Conservation (phyloP, 805 yeast genomes). For the Ogataea nakhonphanomensis region DNA sequence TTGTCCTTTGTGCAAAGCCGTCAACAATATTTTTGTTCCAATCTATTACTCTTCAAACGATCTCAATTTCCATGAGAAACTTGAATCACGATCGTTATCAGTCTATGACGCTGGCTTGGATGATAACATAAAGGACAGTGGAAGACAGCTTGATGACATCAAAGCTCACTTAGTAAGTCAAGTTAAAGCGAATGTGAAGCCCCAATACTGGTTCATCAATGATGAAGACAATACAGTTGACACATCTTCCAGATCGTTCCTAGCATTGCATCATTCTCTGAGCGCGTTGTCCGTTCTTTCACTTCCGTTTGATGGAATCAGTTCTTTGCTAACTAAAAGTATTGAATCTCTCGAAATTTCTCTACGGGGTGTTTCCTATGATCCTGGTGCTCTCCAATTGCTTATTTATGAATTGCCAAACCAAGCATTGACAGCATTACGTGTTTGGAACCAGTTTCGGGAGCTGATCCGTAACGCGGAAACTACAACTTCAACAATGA, state of each 20-base stretch:
- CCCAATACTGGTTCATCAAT: conserved; percentile 29
- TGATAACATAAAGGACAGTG: conserved; percentile 5
- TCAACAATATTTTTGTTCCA: conserved; percentile 83
- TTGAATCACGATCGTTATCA: conserved; percentile 9
- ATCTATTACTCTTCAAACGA: conserved; percentile 54
- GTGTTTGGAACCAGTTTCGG: conserved; percentile 40
- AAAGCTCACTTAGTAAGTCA: conserved; percentile 20
- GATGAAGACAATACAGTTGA: conserved; percentile 18
- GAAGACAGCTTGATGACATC: conserved; percentile 13
- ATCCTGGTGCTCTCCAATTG: conserved; percentile 30
- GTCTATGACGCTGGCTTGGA: conserved; percentile 15
- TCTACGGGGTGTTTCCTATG: conserved; percentile 47
- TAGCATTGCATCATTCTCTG: conserved; percentile 26
- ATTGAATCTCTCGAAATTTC: conserved; percentile 65
- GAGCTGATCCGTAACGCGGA: conserved; percentile 30
- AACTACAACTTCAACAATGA: conserved; percentile 17
- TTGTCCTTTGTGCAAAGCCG: conserved; percentile 88
- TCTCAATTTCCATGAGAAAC: conserved; percentile 19
- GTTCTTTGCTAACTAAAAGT: conserved; percentile 44
- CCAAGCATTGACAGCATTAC: conserved; percentile 55
- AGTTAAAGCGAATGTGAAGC: conserved; percentile 22
- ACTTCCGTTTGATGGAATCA: conserved; percentile 32
- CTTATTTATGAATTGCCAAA: conserved; percentile 57
- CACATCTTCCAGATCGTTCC: conserved; percentile 20
- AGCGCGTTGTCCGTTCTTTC: conserved; percentile 23